Evolutionary conservation across 371 early-diverging fungal genomes (phyloP), one percentile per base, ranked within the genome.

Genomic region (Saksenaea vasiformis): DNA sequence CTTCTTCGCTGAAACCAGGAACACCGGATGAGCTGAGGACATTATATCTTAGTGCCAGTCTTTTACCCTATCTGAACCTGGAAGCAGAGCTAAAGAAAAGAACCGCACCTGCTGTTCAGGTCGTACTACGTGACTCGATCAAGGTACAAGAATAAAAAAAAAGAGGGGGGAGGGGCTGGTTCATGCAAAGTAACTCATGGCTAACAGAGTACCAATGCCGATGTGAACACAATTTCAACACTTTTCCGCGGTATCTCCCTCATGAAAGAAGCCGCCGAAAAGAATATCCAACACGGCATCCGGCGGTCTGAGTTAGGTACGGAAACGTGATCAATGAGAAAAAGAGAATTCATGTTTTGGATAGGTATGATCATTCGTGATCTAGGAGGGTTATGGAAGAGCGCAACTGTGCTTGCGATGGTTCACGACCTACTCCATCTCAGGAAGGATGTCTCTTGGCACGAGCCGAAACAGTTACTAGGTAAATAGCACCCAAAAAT

Each of bases 321-420:
- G 36, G 31, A 17, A n/a, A 61, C 28, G 15, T 14, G 3, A 11
- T 28, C 9, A 55, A 37, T n/a, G 7, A 17, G 7, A 17, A 17
- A n/a, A 61, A 3, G 2, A 5, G 28, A 7, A 14, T 19, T 55
- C 19, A 35, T 53, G 17, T 58, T 51, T 15, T 60, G 2, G 19
- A 56, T 75, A 80, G 84, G 85, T 15, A 77, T 82, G 75, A 35
- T 82, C 3, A 86, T 88, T 44, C 81, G 87, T 19, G 80, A 84
- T 22, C 66, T 85, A 43, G 82, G 79, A 0, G 58, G 43, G 22
- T 76, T 87, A 28, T 94, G 94, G 94, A 65, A 71, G 14, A 73
- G 82, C 7, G 86, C 88, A 0, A 66, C 91, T n/a, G 68, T 89
- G 11, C 69, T 91, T 34, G 75, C 88, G 0, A 70, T 88, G 0